Percentiles rank a stretch among this genome's conserved stretches.
These are phyloP conservation scores for Globisporangium recalcitrans DNA, from an alignment of 352 stramenopile genomes.

Conservation along the genomic window DNA sequence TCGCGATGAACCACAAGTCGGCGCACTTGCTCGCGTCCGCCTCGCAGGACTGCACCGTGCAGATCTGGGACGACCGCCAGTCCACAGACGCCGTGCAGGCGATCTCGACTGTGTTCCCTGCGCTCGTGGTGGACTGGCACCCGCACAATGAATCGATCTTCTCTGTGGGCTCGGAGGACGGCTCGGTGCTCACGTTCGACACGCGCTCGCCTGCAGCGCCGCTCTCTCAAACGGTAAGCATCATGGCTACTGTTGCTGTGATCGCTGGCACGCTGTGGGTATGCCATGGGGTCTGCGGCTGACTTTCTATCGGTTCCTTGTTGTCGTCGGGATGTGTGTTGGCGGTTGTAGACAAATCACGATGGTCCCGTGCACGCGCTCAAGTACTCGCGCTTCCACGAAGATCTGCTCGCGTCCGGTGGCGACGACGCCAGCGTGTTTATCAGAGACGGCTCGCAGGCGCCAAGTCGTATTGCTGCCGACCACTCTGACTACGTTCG, in stretches of 20 bases:
- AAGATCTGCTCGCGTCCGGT: slow-evolving; percentile 54
- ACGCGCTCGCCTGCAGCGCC: slow-evolving; percentile 40
- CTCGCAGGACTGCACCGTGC: slow-evolving; percentile 63
- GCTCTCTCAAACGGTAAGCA: slow-evolving; percentile 31
- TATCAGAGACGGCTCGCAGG: slow-evolving; percentile 33
- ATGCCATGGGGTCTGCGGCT: not conserved
- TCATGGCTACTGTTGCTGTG: not conserved
- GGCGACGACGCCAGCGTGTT: slow-evolving; percentile 58
- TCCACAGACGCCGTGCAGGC: slow-evolving; percentile 31
- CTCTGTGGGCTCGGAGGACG: slow-evolving; percentile 60
- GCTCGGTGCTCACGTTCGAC: slow-evolving; percentile 63
- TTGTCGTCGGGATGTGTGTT: not conserved
- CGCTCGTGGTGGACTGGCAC: slow-evolving; percentile 69
- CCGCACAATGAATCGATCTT: slow-evolving; percentile 50
- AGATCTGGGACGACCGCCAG: slow-evolving; percentile 70
- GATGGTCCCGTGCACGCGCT: slow-evolving; percentile 47
- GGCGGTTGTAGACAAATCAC: slow-evolving; percentile 22
- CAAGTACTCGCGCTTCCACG: slow-evolving; percentile 58
- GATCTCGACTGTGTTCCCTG: slow-evolving; percentile 35
- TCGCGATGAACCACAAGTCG: slow-evolving; percentile 42
- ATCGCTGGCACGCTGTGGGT: not conserved
- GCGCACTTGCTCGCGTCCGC: slow-evolving; percentile 47
- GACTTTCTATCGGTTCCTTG: not conserved
- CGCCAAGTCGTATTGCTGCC: slow-evolving; percentile 13
- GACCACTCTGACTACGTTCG: slow-evolving; percentile 70